Base-by-base conservation (phyloP, 2,329 filamentous ascomycete species). In the Fusarium chlamydosporum region DNA sequence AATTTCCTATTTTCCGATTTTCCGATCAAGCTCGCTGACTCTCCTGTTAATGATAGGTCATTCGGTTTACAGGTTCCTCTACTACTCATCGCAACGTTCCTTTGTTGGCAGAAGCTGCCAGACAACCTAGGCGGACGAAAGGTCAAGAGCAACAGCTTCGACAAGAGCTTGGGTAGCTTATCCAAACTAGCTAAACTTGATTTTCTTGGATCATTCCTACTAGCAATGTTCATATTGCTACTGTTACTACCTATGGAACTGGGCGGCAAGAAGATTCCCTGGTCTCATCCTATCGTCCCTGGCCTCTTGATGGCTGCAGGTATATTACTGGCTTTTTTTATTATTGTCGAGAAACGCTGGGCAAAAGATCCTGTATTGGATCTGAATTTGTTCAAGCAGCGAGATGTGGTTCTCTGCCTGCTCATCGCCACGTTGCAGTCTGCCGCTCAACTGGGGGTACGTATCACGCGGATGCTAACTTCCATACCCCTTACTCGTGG, bases 291-390 rank as follows among this genome's bases (percentile, higher is more conserved):
- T 0, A 79, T 87, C 2, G 74, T 86, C 6, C 70, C 73, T 34
- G 78, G 76, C 3, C 75, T 88, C 0, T 71, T 81, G 1, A 75
- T 76, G 1, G 23, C 54, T 0, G 83, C 83, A 18, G 56, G 79
- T 1, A 16, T 81, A 0, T 72, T 86, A 2, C 74, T 82, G 4
- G 41, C 20, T n/a, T 52, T 80, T 1, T 85, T 88, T 27, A 53
- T 85, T 1, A 54, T 75, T 2, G 79, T 84, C 1, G 85, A 87
- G 79, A 62, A 81, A 18, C 56, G 69, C 7, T 75, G 82, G 71
- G 83, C 85, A 0, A 76, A 77, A 15, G 86, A 89, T 56, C 89
- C 89, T 0, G 84, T 90, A 7, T 82, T 91, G 38, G 88, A 88
- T 0, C 76, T 92, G 1, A 77, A 80, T 6, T 76, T 91, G 1